Evolutionary conservation across 176 grass and related monocot genomes (phyloP), one percentile per base, ranked within the genome.

Genomic region (Calamus simplicifolius): DNA sequence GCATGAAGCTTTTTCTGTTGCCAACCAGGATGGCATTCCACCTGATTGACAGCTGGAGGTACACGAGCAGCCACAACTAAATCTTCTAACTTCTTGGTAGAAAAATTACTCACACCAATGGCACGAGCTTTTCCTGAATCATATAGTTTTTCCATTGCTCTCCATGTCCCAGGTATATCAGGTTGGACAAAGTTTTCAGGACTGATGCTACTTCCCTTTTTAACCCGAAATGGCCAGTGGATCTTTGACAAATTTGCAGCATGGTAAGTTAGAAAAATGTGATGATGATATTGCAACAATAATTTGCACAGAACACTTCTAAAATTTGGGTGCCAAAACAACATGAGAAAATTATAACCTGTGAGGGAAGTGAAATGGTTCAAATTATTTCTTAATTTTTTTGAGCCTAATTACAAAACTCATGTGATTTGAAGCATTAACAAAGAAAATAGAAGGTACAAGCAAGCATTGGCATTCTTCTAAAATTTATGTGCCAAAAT

Each of bases 21-120:
- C 65, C 65, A 68, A 56, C 51, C 18, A 16, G 65, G 65, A 18
- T 68, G 65, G 35, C 29, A 68, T 28, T 68, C 65, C 10, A 68
- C 65, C 52, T 68, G 65, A 13, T 55, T 48, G 6, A 68, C 65
- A 8, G 65, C 65, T 7, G 65, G 65, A 18, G 65, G 65, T 23
- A 68, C 65, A 55, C 29, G 65, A 15, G 65, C 65, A 4, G 35
- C 4, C 6, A 18, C 19, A 8, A 68, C 3, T 29, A 68, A 18
- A 68, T 68, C 28, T 25, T 68, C 51, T 6, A 68, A 56, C n/a
- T 68, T 68, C 65, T 68, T 68, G 18, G 65, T 56, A 16, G 65
- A 68, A 56, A 68, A 68, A 43, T 68, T 68, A 27, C 65, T 68
- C 51, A 68, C 52, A 1, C 65, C 65, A 7, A 68, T 68, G 15